Evolutionary conservation across 805 yeast genomes (phyloP), one percentile per base, ranked within the genome.

Genomic region (Sugiyamaella qingdaonensis): DNA sequence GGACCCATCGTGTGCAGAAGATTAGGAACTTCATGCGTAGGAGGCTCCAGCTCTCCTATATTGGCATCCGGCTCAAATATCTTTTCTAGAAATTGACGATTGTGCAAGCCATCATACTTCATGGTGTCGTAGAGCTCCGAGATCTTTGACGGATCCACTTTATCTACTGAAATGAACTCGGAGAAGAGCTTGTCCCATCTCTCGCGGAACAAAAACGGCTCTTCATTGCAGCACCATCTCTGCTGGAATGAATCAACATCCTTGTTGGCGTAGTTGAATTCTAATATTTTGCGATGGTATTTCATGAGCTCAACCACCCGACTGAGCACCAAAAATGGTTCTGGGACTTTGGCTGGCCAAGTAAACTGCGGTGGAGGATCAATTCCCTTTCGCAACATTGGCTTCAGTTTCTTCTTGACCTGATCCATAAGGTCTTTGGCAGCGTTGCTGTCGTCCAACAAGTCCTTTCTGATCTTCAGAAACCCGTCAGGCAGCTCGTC

Each of bases 261-360:
- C 56, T 81, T 80, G 48, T 81, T 74, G 39, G 75, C 78, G 62
- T 85, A 89, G 65, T 91, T 91, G 69, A 84, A 79, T 52, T 83
- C 85, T 95, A 94, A 83, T 49, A 94, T 81, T 60, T 77, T 79
- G 37, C 83, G 83, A 67, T 94, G 97, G 70, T 86, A 90, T 68
- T 84, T 89, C 98, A 94, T 92, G 64, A 94, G 76, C 63, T 90
- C 97, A 41, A 94, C 96, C 27, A 94, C 99, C 58, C 97, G 77
- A 65, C 89, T 88, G 62, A 95, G 88, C 13, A 94, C 99, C 47
- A 84, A 81, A 65, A 89, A 92, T 1, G 99, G 99, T 66, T 94
- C 95, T 0, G 99, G 98, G 88, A 94, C 90, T 66, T 89, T 89
- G 16, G 94, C 88, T 0, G 99, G 99, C 99, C 99, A 94, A 0